These are phyloP conservation scores for Metschnikowia shivogae DNA, from an alignment of 805 yeast species.

Conservation along the genomic window DNA sequence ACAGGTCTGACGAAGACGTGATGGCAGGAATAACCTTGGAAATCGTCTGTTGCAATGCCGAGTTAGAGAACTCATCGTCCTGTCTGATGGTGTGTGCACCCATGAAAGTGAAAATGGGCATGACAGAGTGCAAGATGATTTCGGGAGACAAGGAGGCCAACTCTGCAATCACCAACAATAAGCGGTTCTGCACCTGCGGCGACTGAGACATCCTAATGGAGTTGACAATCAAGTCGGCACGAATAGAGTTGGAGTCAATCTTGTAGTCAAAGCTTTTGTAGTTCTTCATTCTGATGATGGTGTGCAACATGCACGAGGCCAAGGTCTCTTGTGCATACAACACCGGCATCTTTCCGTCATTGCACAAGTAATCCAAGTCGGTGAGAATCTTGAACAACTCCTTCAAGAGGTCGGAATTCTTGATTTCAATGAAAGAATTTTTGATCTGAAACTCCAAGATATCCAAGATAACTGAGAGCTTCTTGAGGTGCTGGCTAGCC, in stretches of 20 bases:
- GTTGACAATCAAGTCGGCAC: constrained; percentile 89
- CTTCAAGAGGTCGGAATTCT: constrained; percentile 45
- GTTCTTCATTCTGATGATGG: constrained; percentile 53
- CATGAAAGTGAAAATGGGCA: constrained; percentile 99
- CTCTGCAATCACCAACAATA: constrained; percentile 79
- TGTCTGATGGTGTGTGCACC: constrained; percentile 96
- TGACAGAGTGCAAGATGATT: constrained; percentile 86
- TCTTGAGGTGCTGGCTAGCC: constrained; percentile 76
- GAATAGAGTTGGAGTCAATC: constrained; percentile 59
- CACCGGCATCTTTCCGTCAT: constrained; percentile 88
- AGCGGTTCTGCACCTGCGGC: constrained; percentile 91
- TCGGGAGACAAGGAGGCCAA: constrained; percentile 89
- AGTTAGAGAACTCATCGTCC: constrained; percentile 92
- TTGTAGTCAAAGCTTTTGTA: constrained; percentile 24
- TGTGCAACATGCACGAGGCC: constrained; percentile 77
- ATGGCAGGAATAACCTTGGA: constrained; percentile 88
- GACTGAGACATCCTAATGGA: constrained; percentile 85
- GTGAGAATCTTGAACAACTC: constrained; percentile 59
- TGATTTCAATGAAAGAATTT: constrained; percentile 24
- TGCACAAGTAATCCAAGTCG: constrained; percentile 79
- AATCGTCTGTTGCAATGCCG: constrained; percentile 89
- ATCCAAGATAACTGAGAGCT: constrained; percentile 75
- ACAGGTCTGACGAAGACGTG: constrained; percentile 41
- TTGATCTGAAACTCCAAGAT: constrained; percentile 56
- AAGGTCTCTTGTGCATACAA: constrained; percentile 86